A percentile compares a stretch with the other conserved stretches of the same genome.
Conservation (phyloP, 805 yeast genomes). For the Ogataea thermomethanolica region DNA sequence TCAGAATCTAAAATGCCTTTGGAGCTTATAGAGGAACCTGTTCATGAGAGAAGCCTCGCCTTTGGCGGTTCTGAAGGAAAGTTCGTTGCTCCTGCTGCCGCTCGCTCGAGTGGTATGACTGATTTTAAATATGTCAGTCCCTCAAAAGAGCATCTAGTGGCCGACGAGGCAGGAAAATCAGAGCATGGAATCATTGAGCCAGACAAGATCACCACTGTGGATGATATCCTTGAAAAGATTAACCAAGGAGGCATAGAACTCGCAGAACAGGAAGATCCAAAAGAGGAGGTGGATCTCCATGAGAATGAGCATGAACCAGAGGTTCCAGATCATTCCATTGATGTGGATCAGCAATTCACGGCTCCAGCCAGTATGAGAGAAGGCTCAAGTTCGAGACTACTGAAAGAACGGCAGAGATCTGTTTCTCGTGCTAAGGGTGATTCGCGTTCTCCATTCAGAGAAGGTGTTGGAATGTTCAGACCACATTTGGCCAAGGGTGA, state of each 20-base stretch:
- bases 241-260: constrained; percentile 29
- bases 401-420: constrained; percentile 21
- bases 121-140: constrained; percentile 18
- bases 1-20: neutral
- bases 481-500: constrained; percentile 80
- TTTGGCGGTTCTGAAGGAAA: constrained; percentile 33
- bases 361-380: constrained; percentile 47
- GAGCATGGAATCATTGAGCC: constrained; percentile 22
- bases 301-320: constrained; percentile 18
- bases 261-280: constrained; percentile 8
- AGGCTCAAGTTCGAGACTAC: constrained; percentile 35
- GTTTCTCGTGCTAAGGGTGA: constrained; percentile 16
- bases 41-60: constrained; percentile 14
- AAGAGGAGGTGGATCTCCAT: constrained; percentile 10
- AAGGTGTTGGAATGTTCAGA: constrained; percentile 31
- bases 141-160: constrained; percentile 6
- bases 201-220: constrained; percentile 26
- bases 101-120: constrained; percentile 18
- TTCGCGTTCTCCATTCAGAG: constrained; percentile 26
- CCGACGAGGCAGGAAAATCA: constrained; percentile 2
- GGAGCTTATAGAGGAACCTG: constrained; percentile 2
- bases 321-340: constrained; percentile 36
- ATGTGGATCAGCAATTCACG: constrained; percentile 35
- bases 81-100: constrained; percentile 36
- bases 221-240: constrained; percentile 31